A percentile compares a stretch with the other conserved stretches of the same genome.
Evolutionary conservation across 1,139 yeast species (phyloP).

Genomic region (Magnusiomyces paraingens): DNA sequence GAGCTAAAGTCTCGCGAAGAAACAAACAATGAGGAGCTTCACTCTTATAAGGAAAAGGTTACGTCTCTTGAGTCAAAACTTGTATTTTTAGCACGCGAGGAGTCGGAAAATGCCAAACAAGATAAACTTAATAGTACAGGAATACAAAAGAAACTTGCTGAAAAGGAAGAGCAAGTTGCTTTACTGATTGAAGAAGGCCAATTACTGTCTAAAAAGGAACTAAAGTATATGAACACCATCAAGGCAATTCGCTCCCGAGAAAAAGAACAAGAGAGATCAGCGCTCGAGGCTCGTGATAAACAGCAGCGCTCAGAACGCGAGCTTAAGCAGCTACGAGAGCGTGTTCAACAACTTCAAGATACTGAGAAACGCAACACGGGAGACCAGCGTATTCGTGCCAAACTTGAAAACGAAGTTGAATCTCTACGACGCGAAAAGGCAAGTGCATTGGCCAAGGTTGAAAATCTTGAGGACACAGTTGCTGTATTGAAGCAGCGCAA

Average conservation of each 20-base stretch:
- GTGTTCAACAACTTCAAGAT: constrained; percentile 18
- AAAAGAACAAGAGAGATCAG: constrained; percentile 25
- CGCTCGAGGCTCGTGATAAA: constrained; percentile 20
- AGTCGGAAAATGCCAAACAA: constrained; percentile 24
- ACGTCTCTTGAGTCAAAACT: constrained; percentile 26
- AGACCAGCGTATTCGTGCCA: constrained; percentile 18
- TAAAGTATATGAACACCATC: constrained; percentile 60
- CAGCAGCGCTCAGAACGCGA: constrained; percentile 23
- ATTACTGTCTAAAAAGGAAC: constrained; percentile 64
- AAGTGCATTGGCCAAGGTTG: constrained; percentile 12
- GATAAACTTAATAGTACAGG: constrained; percentile 21
- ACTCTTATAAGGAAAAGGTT: constrained; percentile 19
- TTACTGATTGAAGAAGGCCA: constrained; percentile 73
- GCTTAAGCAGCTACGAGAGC: constrained; percentile 19
- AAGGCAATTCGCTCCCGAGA: constrained; percentile 54
- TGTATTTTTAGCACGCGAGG: constrained; percentile 24
- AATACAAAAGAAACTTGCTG: constrained; percentile 31
- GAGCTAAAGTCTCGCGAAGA: neutral
- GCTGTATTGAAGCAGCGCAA: constrained; percentile 22
- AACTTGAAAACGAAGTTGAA: constrained; percentile 23
- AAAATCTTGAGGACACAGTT: constrained; percentile 22
- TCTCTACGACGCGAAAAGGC: constrained; percentile 19
- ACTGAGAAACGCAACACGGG: constrained; percentile 20
- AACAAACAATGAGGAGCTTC: constrained; percentile 13
- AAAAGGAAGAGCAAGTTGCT: constrained; percentile 52